These are phyloP conservation scores for Arthroderma uncinatum DNA, from an alignment of 2,329 filamentous ascomycete species.

Conservation along the genomic window DNA sequence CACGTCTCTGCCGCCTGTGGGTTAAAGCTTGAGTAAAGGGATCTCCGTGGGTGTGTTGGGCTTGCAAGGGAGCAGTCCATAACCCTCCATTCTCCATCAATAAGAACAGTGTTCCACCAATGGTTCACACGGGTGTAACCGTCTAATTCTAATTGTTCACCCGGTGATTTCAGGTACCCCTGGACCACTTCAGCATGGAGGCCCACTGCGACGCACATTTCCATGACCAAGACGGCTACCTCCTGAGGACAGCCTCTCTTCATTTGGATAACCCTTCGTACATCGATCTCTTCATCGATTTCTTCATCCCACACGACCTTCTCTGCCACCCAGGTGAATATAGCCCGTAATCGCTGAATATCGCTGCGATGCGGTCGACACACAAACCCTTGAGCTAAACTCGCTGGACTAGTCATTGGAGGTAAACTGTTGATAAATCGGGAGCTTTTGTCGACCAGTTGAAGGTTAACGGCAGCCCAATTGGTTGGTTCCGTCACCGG, in stretches of 20 bases:
- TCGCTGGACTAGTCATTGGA: constrained; percentile 66
- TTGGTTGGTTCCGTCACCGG: constrained; percentile 74
- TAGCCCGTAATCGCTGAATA: constrained; percentile 81
- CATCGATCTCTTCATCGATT: constrained; percentile 65
- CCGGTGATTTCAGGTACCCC: constrained; percentile 83
- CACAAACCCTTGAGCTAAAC: constrained; percentile 79
- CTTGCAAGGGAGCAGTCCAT: constrained; percentile 89
- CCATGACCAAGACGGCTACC: constrained; percentile 72
- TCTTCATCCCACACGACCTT: constrained; percentile 93
- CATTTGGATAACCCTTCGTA: constrained; percentile 69
- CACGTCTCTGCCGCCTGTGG: constrained; percentile 66
- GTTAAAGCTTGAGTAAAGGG: constrained; percentile 61
- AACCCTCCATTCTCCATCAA: constrained; percentile 92
- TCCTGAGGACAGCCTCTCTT: constrained; percentile 80
- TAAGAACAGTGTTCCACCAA: constrained; percentile 91
- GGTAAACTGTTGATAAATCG: constrained; percentile 79
- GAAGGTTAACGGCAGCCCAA: constrained; percentile 67
- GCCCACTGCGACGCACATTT: constrained; percentile 88
- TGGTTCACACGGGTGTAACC: constrained; percentile 83
- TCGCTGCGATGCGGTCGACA: constrained; percentile 91
- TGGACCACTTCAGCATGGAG: constrained; percentile 77
- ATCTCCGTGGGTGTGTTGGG: constrained; percentile 74
- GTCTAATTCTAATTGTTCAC: constrained; percentile 69
- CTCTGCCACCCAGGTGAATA: constrained; percentile 96
- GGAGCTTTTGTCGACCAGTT: constrained; percentile 88